Conservation (phyloP, 495 filamentous ascomycete genomes). For the Neurospora sublineolata region DNA sequence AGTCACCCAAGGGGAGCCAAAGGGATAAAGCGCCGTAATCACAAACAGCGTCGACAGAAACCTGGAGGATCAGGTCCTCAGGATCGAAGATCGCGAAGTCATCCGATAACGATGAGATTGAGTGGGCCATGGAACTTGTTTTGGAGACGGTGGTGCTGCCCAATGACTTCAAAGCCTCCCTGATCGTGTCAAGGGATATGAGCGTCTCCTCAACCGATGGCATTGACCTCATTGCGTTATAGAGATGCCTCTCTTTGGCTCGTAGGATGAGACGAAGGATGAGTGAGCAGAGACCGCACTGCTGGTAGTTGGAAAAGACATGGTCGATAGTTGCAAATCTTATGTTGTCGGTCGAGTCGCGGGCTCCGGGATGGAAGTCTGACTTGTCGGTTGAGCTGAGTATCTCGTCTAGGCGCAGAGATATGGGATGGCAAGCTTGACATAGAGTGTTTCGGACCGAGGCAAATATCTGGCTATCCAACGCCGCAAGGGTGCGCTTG, state of each 20-base stretch:
- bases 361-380: neutral
- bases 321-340: neutral
- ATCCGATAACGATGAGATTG: neutral
- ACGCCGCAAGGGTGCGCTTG: neutral
- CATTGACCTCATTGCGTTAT: neutral
- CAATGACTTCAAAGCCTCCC: neutral
- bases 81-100: neutral
- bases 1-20: neutral
- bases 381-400: neutral
- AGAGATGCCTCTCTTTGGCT: neutral
- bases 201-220: neutral
- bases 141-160: neutral
- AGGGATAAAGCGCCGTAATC: neutral
- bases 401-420: neutral
- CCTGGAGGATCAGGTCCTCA: neutral
- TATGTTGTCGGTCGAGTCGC: neutral
- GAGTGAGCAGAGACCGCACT: neutral
- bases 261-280: neutral
- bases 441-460: neutral
- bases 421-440: neutral
- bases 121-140: neutral
- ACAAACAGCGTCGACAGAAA: neutral
- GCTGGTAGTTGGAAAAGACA: neutral
- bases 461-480: neutral
- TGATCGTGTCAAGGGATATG: neutral